A percentile compares a stretch with the other conserved stretches of the same genome.
Evolutionary conservation across 495 filamentous ascomycete genomes (phyloP).

Genomic region (Lophium mytilinum): DNA sequence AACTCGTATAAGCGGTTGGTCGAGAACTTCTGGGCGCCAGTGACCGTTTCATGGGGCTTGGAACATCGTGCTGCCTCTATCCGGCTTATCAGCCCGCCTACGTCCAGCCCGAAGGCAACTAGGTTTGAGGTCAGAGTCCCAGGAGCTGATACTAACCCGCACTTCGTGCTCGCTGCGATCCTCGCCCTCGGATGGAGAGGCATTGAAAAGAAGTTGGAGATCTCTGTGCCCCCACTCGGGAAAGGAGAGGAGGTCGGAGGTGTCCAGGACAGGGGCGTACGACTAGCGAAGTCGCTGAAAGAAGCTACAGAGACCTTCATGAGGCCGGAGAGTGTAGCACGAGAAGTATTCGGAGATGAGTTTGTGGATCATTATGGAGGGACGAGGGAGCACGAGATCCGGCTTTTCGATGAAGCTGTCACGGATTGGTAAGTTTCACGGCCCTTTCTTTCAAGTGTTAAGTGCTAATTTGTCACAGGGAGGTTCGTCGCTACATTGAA

Average conservation of each 20-base stretch:
- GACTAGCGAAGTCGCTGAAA: constrained; percentile 71
- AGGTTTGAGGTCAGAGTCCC: constrained; percentile 86
- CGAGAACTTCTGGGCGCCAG: constrained; percentile 98
- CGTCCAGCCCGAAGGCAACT: constrained; percentile 71
- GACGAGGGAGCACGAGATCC: constrained; percentile 83
- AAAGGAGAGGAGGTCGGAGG: constrained; percentile 75
- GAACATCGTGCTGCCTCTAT: constrained; percentile 92
- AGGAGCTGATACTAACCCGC: constrained; percentile 85
- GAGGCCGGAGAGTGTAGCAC: constrained; percentile 67
- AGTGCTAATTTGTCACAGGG: constrained; percentile 37
- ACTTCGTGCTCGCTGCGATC: constrained; percentile 79
- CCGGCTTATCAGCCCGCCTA: constrained; percentile 80
- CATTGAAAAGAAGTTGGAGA: constrained; percentile 78
- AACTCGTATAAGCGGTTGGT: constrained; percentile 97
- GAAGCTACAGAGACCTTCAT: constrained; percentile 74
- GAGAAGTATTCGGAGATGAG: constrained; percentile 85
- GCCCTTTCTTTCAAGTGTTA: neutral
- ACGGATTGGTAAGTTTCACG: constrained; percentile 69
- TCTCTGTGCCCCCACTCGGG: constrained; percentile 71
- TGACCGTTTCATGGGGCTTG: constrained; percentile 93
- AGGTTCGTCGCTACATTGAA: constrained; percentile 66
- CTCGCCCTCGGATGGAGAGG: constrained; percentile 82
- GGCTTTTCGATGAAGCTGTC: constrained; percentile 89
- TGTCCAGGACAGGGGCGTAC: constrained; percentile 52
- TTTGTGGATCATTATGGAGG: constrained; percentile 96